Base-by-base conservation (phyloP, 2,329 filamentous ascomycete genomes). In the Penicillium sp. region DNA sequence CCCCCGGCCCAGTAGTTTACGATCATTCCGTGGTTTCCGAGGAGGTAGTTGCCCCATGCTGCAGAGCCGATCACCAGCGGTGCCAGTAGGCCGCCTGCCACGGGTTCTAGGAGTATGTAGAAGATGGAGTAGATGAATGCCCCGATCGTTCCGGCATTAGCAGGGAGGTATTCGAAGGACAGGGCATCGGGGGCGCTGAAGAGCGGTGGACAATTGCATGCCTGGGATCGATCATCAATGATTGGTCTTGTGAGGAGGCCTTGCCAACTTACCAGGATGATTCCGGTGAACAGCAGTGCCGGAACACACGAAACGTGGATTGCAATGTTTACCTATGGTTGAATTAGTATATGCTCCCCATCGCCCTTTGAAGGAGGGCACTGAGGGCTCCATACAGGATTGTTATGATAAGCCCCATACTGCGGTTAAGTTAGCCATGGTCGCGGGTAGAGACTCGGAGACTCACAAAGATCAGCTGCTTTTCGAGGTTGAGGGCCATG, bases 61-160 rank as follows among this genome's bases (percentile, higher is more conserved):
- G 89, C 85, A 44, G 80, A 82, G 16, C 74, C 85, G 35, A 97
- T 73, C 50, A 95, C 82, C 26, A 96, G 75, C 3, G 87, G 79
- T 5, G 87, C 83, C 34, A 95, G 74, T 23, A 87, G 73, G 9
- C 81, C 83, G 41, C 93, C 93, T 9, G 93, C 93, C 0, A 97
- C 89, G 1, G 93, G 93, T 65, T 98, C 93, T 62, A 98, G 84
- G 18, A 98, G 79, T 39, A 97, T 77, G 65, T 97, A 98, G 45
- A 96, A 79, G 1, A 78, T 78, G 29, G 85, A 79, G 70, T 93
- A 96, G 23, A 84, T 58, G 8, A 81, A 59, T 34, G 76, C 76
- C 42, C 69, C 73, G 48, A 80, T 72, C 3, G 81, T 83, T 41
- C 78, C 81, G 49, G 77, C 65, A 52, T 84, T 84, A 23, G 77